Percentiles rank a stretch among this genome's conserved stretches.
These are phyloP conservation scores for Suhomyces xylopsoci DNA, from an alignment of 805 yeast species.

Conservation along the genomic window DNA sequence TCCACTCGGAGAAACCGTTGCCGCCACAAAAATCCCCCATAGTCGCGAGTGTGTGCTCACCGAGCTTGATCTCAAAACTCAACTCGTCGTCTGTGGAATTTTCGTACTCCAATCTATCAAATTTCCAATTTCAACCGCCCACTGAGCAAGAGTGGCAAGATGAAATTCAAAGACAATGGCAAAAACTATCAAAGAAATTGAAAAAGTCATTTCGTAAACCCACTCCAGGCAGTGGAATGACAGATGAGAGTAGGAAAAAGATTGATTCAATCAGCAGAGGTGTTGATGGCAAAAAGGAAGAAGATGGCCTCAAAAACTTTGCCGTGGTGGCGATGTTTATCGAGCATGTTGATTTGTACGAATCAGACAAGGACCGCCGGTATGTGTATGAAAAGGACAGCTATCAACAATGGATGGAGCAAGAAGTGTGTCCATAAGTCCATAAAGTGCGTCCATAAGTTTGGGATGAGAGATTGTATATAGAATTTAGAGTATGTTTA, in stretches of 20 bases:
- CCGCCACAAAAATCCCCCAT: slow-evolving; percentile 18
- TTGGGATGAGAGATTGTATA: not conserved
- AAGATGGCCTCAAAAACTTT: slow-evolving; percentile 62
- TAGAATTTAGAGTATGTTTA: not conserved
- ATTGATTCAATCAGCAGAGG: slow-evolving; percentile 76
- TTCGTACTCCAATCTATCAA: slow-evolving; percentile 27
- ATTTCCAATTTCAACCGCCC: slow-evolving; percentile 42
- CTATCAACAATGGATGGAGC: slow-evolving; percentile 68
- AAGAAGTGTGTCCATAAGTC: slow-evolving; percentile 69
- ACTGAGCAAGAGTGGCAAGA: slow-evolving; percentile 60
- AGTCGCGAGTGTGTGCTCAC: slow-evolving; percentile 27
- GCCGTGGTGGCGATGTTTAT: slow-evolving; percentile 66
- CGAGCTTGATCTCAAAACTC: slow-evolving; percentile 19
- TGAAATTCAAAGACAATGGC: slow-evolving; percentile 67
- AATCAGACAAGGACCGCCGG: slow-evolving; percentile 56
- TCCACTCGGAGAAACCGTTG: not conserved
- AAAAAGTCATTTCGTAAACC: slow-evolving; percentile 73
- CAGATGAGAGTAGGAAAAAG: slow-evolving; percentile 50
- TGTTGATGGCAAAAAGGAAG: slow-evolving; percentile 74
- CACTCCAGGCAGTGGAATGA: slow-evolving; percentile 59
- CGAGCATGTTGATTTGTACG: slow-evolving; percentile 67
- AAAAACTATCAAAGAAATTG: slow-evolving; percentile 50
- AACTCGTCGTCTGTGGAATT: slow-evolving; percentile 18
- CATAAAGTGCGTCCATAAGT: slow-evolving; percentile 53
- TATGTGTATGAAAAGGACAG: slow-evolving; percentile 51